Conservation (phyloP, 2,329 filamentous ascomycete genomes). For the Trichoderma brevicompactum region DNA sequence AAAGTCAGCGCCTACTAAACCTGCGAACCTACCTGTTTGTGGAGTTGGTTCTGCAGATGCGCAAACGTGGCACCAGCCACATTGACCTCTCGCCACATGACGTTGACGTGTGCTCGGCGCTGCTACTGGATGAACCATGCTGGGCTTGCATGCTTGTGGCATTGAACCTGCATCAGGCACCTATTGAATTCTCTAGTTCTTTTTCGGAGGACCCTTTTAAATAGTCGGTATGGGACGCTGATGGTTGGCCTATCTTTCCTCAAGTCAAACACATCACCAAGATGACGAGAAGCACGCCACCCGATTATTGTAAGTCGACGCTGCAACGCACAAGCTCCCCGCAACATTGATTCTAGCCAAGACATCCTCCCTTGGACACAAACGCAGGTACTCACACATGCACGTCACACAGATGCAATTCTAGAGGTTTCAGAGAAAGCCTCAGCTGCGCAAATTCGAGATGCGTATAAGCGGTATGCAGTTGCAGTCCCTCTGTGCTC, state of each 20-base stretch:
- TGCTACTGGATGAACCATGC: slow-evolving; percentile 13
- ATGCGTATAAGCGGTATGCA: slow-evolving; percentile 85
- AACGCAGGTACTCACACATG: neutral
- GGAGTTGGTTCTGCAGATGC: slow-evolving; percentile 9
- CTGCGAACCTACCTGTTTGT: slow-evolving; percentile 1
- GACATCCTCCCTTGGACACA: neutral
- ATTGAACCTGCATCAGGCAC: slow-evolving; percentile 23
- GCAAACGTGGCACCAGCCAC: slow-evolving; percentile 35
- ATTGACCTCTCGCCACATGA: slow-evolving; percentile 48
- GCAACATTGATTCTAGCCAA: neutral
- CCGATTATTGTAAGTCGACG: slow-evolving; percentile 60
- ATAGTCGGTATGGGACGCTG: neutral
- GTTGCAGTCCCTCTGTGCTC: slow-evolving; percentile 21
- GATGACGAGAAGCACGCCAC: slow-evolving; percentile 50
- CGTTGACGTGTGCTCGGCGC: slow-evolving; percentile 39
- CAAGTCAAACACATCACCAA: slow-evolving; percentile 28
- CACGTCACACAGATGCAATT: slow-evolving; percentile 62
- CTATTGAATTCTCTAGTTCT: slow-evolving; percentile 21
- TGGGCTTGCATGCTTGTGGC: slow-evolving; percentile 9
- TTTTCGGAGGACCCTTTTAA: neutral
- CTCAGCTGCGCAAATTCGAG: slow-evolving; percentile 80
- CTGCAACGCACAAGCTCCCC: neutral
- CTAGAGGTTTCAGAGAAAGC: slow-evolving; percentile 76
- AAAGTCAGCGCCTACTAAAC: neutral
- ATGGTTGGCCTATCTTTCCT: slow-evolving; percentile 1